Evolutionary conservation across 805 yeast species (phyloP), one percentile per base, ranked within the genome.

Genomic region (Candida dajiaensis): DNA sequence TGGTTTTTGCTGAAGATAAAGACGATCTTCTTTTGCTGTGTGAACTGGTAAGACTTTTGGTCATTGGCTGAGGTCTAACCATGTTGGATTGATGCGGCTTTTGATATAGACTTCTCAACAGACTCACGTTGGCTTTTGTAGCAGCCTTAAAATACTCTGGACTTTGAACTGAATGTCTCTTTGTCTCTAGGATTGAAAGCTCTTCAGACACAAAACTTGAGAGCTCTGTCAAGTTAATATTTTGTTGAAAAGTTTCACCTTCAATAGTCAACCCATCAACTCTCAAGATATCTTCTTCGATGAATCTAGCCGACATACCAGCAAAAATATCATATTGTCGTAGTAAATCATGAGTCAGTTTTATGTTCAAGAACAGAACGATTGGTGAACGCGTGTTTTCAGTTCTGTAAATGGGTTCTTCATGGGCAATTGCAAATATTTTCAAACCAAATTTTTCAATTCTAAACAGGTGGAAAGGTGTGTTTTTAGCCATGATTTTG

Each of bases 401-500:
- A 5, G 58, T 59, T 6, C 58, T 59, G 56, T 83, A 86, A 1
- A 73, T 67, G 0, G 65, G 55, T 2, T 66, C 53, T 54, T 81
- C 86, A 59, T 86, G 95, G 0, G 94, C 94, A 3, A 89, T 78
- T 12, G 80, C 80, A 59, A 77, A 85, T 1, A 83, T 56, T 31
- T 72, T 57, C 49, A 70, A 47, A 33, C 70, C 71, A 45, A 63
- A 63, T 23, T 63, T 62, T 11, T 57, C 51, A 3, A 78, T 70
- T 53, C 76, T 79, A 71, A 92, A 92, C 28, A 92, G 67, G 67
- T 90, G 97, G 66, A 90, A 89, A 3, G 96, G 90, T 41, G 89
- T 85, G 1, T 81, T 76, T 58, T 92, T 90, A 59, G 80, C 80
- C 45, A 90, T 70, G 19, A 88, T 76, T 50, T 78, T 80, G 0